Base-by-base conservation (phyloP, 2,329 filamentous ascomycete species). In the Pseudophaeomoniella oleicola region DNA sequence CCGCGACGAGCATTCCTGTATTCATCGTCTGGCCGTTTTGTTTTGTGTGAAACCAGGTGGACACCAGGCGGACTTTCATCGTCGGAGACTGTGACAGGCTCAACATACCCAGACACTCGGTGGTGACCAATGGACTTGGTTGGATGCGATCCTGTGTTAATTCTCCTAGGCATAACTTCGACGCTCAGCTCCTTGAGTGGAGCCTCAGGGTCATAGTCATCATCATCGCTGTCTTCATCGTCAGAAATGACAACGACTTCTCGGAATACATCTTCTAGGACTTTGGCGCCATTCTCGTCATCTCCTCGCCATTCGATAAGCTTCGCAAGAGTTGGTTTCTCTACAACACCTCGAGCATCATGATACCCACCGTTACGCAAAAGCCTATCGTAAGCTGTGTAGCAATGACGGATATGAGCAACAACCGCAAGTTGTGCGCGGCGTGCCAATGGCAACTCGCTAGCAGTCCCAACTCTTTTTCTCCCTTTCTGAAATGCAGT, bases 181-280 rank as follows among this genome's bases (percentile, higher is more conserved):
- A 65, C 53, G 37, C 56, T 64, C 14, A 50, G 48, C 42, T 60
- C 54, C 32, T 54, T 54, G 29, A 54, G 50, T 35, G 35, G 41
- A 32, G 48, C 35, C 33, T 41, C 43, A 17, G 46, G 37, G 5
- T 45, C 42, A 19, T 48, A 44, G 35, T 56, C 59, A 37, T 61
- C 60, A 16, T 52, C 52, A 31, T 62, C 59, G 36, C 58, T 59
- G 31, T 72, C 68, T 37, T 75, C 70, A 45, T 75, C 71, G 47
- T 75, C 71, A 37, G 73, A 72, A 38, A 78, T 69, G 37, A 77
- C 67, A 45, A 78, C 75, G 39, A 75, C 69, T 52, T 78, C 74
- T 35, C 71, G 67, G 37, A 78, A 71, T 18, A 74, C 69, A 45
- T 77, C 72, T 48, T 77, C 72, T 15, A 76, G 57, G 36, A 71